Conservation (phyloP, 2,329 filamentous ascomycete species). For the Fusarium transvaalense region DNA sequence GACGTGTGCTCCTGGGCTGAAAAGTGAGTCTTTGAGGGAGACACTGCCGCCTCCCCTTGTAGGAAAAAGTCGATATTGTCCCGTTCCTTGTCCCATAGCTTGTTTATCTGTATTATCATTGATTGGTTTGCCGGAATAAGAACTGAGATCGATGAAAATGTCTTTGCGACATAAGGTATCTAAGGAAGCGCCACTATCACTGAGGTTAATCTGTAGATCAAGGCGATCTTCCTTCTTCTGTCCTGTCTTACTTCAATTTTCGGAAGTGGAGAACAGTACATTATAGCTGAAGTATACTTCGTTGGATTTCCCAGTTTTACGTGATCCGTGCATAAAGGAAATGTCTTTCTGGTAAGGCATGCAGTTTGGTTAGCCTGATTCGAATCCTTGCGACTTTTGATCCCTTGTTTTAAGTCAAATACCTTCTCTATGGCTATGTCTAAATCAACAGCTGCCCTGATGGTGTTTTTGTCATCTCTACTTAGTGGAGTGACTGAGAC, state of each 20-base stretch:
- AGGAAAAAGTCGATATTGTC: neutral
- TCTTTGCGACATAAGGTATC: neutral
- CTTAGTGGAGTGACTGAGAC: neutral
- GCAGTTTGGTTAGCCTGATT: neutral
- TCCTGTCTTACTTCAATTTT: rapidly evolving
- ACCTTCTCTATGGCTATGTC: neutral
- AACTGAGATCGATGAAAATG: neutral
- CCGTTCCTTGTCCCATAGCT: neutral
- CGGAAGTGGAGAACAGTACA: neutral
- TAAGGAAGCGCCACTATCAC: neutral
- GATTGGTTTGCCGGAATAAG: neutral
- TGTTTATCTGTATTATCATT: neutral
- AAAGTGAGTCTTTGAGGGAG: neutral
- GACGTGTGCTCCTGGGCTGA: neutral
- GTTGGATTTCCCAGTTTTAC: neutral
- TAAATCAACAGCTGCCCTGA: neutral
- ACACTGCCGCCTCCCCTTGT: too few species aligned
- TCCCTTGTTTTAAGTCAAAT: neutral
- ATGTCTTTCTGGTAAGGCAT: neutral
- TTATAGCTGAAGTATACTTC: neutral
- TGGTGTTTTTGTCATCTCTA: neutral
- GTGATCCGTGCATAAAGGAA: rapidly evolving
- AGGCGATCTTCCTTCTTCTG: neutral
- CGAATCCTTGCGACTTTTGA: neutral
- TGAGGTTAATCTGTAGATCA: neutral